Percentiles rank a stretch among this genome's conserved stretches.
Conservation (phyloP, 371 early-diverging fungal genomes). For the Mucor indicus region DNA sequence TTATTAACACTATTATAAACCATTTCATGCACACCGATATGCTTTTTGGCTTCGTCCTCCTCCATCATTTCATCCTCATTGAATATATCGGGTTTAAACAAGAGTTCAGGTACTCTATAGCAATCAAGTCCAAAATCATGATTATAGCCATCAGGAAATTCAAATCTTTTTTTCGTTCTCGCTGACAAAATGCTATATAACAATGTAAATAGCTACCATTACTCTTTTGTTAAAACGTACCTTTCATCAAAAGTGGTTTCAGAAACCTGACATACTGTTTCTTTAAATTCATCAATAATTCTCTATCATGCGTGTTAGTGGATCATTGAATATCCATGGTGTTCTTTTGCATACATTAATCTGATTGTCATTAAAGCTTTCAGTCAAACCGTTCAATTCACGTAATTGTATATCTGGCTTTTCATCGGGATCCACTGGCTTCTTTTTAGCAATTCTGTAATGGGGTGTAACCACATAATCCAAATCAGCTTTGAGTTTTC, state of each 20-base stretch:
- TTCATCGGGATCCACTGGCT: conserved; percentile 66
- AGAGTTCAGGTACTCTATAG: conserved; percentile 76
- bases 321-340: too few relatives aligned
- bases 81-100: conserved; percentile 52
- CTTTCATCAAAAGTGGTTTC: conserved; percentile 66
- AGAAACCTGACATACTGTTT: conserved; percentile 82
- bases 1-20: conserved; percentile 64
- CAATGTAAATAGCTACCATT: not conserved
- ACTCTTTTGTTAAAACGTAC: conserved; percentile 37
- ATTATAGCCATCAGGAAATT: conserved; percentile 95
- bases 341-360: too few relatives aligned
- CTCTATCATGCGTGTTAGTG: too few relatives aligned
- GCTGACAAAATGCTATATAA: conserved; percentile 45
- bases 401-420: conserved; percentile 57
- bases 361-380: conserved; percentile 67
- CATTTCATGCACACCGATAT: conserved; percentile 62
- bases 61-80: conserved; percentile 12
- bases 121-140: conserved; percentile 78
- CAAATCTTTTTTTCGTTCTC: conserved; percentile 77
- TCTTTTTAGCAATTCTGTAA: conserved; percentile 75
- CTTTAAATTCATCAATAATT: conserved; percentile 86
- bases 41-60: not conserved
- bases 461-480: conserved; percentile 73
- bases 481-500: conserved; percentile 55
- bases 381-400: conserved; percentile 56